Base-by-base conservation (phyloP, 768 basidiomycete species). In the Kwoniella dendrophila region DNA sequence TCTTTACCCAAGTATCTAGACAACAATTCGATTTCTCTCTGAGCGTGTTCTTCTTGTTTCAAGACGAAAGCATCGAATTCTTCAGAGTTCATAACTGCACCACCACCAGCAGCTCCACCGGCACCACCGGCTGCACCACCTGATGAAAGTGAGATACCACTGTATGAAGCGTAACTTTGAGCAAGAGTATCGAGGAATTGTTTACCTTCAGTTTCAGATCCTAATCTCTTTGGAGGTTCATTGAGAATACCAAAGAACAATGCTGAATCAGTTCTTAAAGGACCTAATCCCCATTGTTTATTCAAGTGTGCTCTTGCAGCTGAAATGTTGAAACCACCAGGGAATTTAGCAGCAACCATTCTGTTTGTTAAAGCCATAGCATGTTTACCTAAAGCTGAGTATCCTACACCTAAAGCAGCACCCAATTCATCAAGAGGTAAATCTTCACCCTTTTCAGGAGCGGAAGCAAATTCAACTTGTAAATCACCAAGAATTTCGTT, bases 361-460 rank as follows among this genome's bases (percentile, higher is more conserved):
- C 96, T 90, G 29, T 93, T 91, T 53, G 97, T 84, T 43, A 99
- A 84, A 22, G 92, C 88, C 45, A 85, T 88, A 12, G 90, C 90
- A 81, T 98, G 92, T 80, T 98, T 99, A 74, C 96, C 96, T 27
- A 95, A 86, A 4, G 83, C 75, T 38, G 86, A 81, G 81, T 90
- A 90, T 5, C 93, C 93, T 56, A 86, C 83, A 10, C 85, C 83
- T 33, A 98, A 82, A 16, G 90, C 87, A 29, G 92, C 85, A 41
- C 93, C 96, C 10, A 99, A 87, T 76, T 99, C 96, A 70, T 97
- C 93, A 51, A 99, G 86, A 34, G 96, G 89, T 41, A 99, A 85
- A 72, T 99, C 96, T 79, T 99, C 96, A 10, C 90, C 93, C 82
- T 98, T 99, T 82, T 99, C 96, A 0, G 96, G 96, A 1, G 95